These are phyloP conservation scores for Pichia nanzhaoensis DNA, from an alignment of 805 yeast genomes.

Conservation along the genomic window DNA sequence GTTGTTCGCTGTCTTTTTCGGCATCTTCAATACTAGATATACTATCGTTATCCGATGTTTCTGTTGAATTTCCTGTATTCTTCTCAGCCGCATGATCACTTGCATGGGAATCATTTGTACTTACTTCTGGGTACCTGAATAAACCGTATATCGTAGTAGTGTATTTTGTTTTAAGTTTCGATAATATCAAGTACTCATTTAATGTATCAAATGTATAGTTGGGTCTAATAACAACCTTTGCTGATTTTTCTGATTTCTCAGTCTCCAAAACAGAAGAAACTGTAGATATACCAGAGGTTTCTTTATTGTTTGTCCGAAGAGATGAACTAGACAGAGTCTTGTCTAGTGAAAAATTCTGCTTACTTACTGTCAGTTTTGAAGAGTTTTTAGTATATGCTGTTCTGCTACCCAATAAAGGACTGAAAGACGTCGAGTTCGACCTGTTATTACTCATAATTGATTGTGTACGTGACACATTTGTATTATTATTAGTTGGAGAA, in stretches of 20 bases:
- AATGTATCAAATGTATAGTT: conserved; percentile 16
- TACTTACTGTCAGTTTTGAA: not conserved
- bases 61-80: not conserved
- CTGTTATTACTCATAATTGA: too few species aligned
- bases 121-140: conserved; percentile 3
- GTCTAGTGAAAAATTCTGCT: not conserved
- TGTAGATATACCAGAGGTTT: too few species aligned
- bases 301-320: not conserved
- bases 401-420: too few species aligned
- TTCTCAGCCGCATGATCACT: too few species aligned
- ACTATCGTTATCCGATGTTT: not conserved
- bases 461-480: too few species aligned
- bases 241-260: not conserved
- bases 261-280: not conserved
- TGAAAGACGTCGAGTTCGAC: too few species aligned
- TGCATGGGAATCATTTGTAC: too few species aligned
- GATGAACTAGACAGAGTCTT: not conserved
- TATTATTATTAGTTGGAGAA: too few species aligned
- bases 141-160: conserved; percentile 15
- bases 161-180: conserved; percentile 9
- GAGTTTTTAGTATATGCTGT: too few species aligned
- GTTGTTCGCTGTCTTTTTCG: not conserved
- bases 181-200: conserved; percentile 26
- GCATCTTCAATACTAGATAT: not conserved
- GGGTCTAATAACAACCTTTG: not conserved